Percentiles rank a stretch among this genome's conserved stretches.
Evolutionary conservation across 2,329 filamentous ascomycete genomes (phyloP).

Genomic region (Neonectria punicea): DNA sequence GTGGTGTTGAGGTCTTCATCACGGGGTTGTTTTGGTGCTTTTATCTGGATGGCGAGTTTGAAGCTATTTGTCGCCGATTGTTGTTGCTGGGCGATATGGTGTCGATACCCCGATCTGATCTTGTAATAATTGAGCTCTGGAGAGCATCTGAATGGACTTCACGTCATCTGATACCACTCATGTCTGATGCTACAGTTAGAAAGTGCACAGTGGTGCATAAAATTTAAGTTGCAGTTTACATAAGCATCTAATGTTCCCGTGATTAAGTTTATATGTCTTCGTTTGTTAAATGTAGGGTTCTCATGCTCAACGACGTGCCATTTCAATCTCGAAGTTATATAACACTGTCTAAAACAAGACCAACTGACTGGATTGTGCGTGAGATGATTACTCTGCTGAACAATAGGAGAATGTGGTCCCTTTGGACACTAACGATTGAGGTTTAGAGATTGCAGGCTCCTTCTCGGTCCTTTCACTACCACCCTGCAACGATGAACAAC

Average conservation of each 20-base stretch:
- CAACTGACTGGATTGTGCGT: no score
- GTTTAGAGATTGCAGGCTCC: not conserved
- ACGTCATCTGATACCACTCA: not conserved
- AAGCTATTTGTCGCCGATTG: not conserved
- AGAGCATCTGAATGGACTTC: slow-evolving; percentile 1
- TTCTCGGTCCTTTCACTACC: not conserved
- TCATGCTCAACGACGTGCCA: not conserved
- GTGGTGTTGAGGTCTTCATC: not conserved
- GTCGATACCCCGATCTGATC: slow-evolving; percentile 21
- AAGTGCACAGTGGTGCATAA: not conserved
- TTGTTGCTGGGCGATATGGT: slow-evolving; percentile 16
- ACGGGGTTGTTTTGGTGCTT: slow-evolving; percentile 10
- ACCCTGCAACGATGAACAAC: not conserved
- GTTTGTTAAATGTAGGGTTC: not conserved
- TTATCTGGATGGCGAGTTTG: slow-evolving; percentile 11
- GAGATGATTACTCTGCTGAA: not conserved
- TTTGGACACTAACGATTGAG: not conserved
- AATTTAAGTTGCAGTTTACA: not conserved
- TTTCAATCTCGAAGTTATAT: not conserved
- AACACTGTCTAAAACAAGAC: no score
- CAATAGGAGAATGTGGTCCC: not conserved
- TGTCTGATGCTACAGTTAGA: not conserved
- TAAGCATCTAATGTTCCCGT: not conserved
- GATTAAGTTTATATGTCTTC: not conserved
- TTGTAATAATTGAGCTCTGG: slow-evolving; percentile 13